Conservation (phyloP, 257 asterid species). For the Cinchona pubescens region DNA sequence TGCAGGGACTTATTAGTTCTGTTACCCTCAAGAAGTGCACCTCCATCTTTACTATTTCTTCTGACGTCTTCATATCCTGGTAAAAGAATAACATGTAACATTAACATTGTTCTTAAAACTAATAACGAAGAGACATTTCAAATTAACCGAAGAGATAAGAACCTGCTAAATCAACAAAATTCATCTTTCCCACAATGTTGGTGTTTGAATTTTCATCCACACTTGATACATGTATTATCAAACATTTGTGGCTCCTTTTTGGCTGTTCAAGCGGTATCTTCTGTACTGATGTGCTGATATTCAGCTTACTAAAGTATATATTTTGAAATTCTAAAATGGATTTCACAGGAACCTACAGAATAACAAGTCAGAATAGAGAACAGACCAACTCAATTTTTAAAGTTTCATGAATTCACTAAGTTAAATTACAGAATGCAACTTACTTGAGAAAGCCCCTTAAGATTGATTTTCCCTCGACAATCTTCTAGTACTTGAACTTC, state of each 20-base stretch:
- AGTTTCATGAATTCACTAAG: background rate
- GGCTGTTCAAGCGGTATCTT: slow-evolving; percentile 37
- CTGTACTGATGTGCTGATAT: slow-evolving; percentile 29
- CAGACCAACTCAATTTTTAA: background rate
- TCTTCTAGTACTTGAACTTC: slow-evolving; percentile 64
- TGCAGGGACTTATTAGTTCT: slow-evolving; percentile 58
- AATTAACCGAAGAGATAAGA: background rate
- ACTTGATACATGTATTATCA: slow-evolving; percentile 54
- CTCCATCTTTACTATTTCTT: slow-evolving; percentile 54
- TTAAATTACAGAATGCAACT: slow-evolving; percentile 16
- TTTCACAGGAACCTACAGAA: slow-evolving; percentile 50
- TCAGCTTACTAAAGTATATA: slow-evolving; percentile 31
- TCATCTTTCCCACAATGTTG: slow-evolving; percentile 52
- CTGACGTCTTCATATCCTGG: slow-evolving; percentile 78
- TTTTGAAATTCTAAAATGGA: slow-evolving; percentile 47
- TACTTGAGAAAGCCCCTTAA: slow-evolving; percentile 82
- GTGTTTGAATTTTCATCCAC: slow-evolving; percentile 30
- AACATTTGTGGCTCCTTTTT: slow-evolving; percentile 57
- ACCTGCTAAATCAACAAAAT: slow-evolving; percentile 94
- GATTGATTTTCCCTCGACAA: slow-evolving; percentile 62
- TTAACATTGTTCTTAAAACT: background rate
- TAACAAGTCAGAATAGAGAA: slow-evolving; percentile 12
- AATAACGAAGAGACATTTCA: background rate
- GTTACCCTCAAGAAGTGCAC: slow-evolving; percentile 42
- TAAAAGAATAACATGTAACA: slow-evolving; percentile 15